These are phyloP conservation scores for Gossypium longicalyx DNA, from an alignment of 345 rosid species.

Conservation along the genomic window DNA sequence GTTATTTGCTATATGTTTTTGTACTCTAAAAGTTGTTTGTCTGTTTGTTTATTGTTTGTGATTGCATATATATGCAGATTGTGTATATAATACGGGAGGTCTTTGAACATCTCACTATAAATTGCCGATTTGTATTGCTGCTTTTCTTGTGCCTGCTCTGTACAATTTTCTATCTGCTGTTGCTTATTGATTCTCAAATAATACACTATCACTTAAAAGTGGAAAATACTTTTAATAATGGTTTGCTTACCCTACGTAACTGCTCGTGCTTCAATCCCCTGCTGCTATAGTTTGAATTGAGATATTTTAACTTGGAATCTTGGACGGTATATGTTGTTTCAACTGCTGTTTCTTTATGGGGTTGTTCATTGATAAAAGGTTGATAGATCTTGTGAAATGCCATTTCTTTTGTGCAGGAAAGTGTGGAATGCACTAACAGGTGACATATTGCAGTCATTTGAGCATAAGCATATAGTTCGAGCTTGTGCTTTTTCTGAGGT, in stretches of 20 bases:
- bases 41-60: background rate
- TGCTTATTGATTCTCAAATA: background rate
- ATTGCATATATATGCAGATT: background rate
- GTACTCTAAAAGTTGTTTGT: background rate
- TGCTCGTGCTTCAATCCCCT: background rate
- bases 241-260: too few relatives aligned
- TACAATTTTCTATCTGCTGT: background rate
- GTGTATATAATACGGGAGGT: background rate
- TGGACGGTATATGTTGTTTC: background rate
- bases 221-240: background rate
- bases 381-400: background rate
- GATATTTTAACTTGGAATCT: background rate
- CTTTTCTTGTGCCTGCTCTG: background rate
- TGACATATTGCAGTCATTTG: slow-evolving; percentile 77
- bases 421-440: slow-evolving; percentile 93
- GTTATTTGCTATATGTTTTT: background rate
- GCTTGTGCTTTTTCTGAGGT: slow-evolving; percentile 92
- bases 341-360: background rate
- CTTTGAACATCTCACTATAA: background rate
- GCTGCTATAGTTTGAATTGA: background rate
- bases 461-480: slow-evolving; percentile 88
- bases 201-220: background rate
- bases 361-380: background rate
- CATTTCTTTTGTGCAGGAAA: slow-evolving; percentile 35
- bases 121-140: background rate